Base-by-base conservation (phyloP, 129 eudicot genomes). In the Heracleum sosnowskyi region DNA sequence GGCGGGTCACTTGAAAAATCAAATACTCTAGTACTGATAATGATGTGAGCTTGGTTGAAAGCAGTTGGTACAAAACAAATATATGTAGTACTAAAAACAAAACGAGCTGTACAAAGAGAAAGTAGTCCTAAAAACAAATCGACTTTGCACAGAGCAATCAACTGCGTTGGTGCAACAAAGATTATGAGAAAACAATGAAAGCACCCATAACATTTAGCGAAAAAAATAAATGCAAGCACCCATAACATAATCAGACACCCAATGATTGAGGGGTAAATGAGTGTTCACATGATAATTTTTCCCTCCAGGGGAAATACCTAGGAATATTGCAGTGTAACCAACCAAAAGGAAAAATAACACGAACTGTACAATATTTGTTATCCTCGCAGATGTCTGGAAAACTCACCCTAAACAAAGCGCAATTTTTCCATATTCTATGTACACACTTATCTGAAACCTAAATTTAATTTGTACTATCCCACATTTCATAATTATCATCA, bases 401-500 rank as follows among this genome's bases (percentile, higher is more conserved):
- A 79, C 79, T 73, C 69, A 33, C 76, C 79, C 84, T 80, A 74
- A 83, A 63, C 39, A 55, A 80, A 66, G 66, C 76, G 75, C 75
- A 69, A 53, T 11, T 39, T 47, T 76, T 17, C 70, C 26, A 76
- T 71, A 71, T 71, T 40, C 74, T 51, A 70, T 55, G 63, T 63
- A 80, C 84, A 71, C 39, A 1, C 62, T 11, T 64, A 41, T 77
- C 34, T 79, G 71, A 78, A 81, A 82, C 77, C 78, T 80, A 1
- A 1, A 44, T 77, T 60, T 20, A 55, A 78, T 40, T 42, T 26
- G 63, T 51, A 16, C 51, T 41, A 35, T 84, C 75, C 85, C 86
- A 83, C 40, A 40, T 63, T 26, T 85, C 89, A 72, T 77, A 79
- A 47, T 77, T 24, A 36, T 69, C 84, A 79, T 83, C 91, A 20